phyloP scores from a whole-genome alignment of 306 rosid species.

The Lupinus albus region DNA sequence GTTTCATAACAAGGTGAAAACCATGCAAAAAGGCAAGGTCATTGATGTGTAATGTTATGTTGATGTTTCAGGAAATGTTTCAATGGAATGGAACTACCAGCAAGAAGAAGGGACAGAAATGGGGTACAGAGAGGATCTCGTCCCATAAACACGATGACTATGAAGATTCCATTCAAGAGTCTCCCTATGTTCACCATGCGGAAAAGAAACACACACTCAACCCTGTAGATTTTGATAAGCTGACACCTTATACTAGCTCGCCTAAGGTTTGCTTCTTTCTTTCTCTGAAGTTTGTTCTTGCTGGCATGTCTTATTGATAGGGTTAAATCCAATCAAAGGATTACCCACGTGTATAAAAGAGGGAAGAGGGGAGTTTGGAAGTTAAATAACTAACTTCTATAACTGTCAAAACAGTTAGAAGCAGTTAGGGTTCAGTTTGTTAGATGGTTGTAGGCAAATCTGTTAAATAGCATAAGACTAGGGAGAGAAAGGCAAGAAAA shows the following conservation, averaged over 20 bases:
- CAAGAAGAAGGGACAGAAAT: constrained; percentile 92
- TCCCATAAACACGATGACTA: constrained; percentile 50
- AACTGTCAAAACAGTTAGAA: too few species aligned
- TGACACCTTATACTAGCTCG: constrained; percentile 56
- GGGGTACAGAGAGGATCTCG: constrained; percentile 77
- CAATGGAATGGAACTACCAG: constrained; percentile 89
- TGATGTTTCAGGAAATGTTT: constrained; percentile 63
- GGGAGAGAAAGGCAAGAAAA: too few species aligned
- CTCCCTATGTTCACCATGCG: constrained; percentile 37
- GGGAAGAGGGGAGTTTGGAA: too few species aligned
- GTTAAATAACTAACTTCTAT: too few species aligned
- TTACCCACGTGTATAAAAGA: too few species aligned
- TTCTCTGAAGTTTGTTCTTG: constrained; percentile 4
- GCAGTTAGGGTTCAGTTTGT: too few species aligned
- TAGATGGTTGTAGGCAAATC: too few species aligned
- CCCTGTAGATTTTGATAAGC: constrained; percentile 64
- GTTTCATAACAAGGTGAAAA: constrained; percentile 33
- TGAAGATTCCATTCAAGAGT: constrained; percentile 45
- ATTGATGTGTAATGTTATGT: constrained; percentile 23
- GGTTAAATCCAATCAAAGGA: too few species aligned
- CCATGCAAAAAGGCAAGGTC: neutral
- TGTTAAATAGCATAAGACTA: too few species aligned
- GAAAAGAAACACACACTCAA: constrained; percentile 45
- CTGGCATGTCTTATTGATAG: constrained; percentile 24
- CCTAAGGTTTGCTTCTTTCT: constrained; percentile 67